Evolutionary conservation across 1,139 yeast genomes (phyloP).

Genomic region (Entelexis paramagnoliae): DNA sequence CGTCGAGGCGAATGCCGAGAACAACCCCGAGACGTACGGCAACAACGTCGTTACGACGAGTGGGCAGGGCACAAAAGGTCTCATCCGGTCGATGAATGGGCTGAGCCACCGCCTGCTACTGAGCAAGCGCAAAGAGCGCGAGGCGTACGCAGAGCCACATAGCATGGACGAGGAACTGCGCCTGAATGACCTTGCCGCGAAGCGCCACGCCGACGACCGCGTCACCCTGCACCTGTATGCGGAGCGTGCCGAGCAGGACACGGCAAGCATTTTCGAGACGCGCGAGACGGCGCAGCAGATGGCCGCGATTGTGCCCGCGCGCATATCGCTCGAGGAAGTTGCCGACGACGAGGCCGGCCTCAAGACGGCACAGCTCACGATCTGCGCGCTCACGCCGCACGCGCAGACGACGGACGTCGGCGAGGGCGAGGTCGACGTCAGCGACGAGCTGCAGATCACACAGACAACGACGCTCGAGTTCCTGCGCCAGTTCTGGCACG

Average conservation of each 20-base stretch:
- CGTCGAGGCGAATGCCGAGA: slow-evolving; percentile 67
- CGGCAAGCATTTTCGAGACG: neutral
- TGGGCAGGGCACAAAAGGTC: slow-evolving; percentile 47
- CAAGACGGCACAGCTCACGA: slow-evolving; percentile 3
- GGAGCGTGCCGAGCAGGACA: neutral
- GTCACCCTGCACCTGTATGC: slow-evolving; percentile 2
- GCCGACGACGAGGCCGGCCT: slow-evolving; percentile 7
- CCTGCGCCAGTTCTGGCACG: slow-evolving; percentile 55
- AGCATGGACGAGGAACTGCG: slow-evolving; percentile 42
- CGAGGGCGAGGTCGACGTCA: neutral
- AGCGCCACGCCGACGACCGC: slow-evolving; percentile 37
- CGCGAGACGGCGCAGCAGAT: slow-evolving; percentile 6
- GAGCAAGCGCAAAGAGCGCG: slow-evolving; percentile 24
- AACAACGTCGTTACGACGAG: slow-evolving; percentile 32
- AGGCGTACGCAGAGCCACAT: slow-evolving; percentile 27
- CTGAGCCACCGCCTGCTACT: slow-evolving; percentile 62
- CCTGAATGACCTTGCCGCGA: slow-evolving; percentile 51
- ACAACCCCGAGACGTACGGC: slow-evolving; percentile 67
- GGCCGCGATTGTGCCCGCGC: neutral
- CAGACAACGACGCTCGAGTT: slow-evolving; percentile 65
- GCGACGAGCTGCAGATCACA: slow-evolving; percentile 11
- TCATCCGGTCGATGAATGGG: slow-evolving; percentile 80
- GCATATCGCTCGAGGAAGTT: slow-evolving; percentile 4
- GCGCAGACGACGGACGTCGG: neutral
- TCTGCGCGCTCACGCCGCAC: slow-evolving; percentile 12